Percentiles rank a stretch among this genome's conserved stretches.
Evolutionary conservation across 169 alveolate species (phyloP).

Genomic region (Pseudocohnilembus persalinus): DNA sequence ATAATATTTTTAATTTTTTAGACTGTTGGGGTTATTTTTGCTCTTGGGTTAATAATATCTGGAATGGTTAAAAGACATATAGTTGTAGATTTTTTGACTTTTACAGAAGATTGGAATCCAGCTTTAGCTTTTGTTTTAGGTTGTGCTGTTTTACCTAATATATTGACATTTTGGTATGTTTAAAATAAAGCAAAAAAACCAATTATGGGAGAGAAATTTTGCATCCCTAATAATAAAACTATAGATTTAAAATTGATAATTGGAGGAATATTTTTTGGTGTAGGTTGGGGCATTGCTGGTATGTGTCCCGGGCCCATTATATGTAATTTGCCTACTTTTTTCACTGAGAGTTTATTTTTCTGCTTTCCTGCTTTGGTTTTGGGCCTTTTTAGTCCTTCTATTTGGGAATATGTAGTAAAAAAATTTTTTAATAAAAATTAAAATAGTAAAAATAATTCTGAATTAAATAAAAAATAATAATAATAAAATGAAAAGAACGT

Average conservation of each 20-base stretch:
- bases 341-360: background rate
- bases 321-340: background rate
- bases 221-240: slow-evolving; percentile 50
- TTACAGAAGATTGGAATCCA: slow-evolving; percentile 73
- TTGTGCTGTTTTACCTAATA: slow-evolving; percentile 62
- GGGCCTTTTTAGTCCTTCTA: background rate
- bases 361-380: background rate
- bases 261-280: slow-evolving; percentile 81
- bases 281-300: slow-evolving; percentile 87
- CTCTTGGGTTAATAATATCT: slow-evolving; percentile 71
- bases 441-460: too few relatives aligned
- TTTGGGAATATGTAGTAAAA: background rate
- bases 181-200: slow-evolving; percentile 50
- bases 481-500: too few relatives aligned
- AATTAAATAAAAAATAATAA: too few relatives aligned
- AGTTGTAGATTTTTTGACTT: slow-evolving; percentile 62
- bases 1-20: slow-evolving; percentile 21
- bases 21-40: slow-evolving; percentile 68
- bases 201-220: slow-evolving; percentile 41
- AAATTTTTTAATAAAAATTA: too few relatives aligned
- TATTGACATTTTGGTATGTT: slow-evolving; percentile 58
- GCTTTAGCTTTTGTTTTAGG: slow-evolving; percentile 70
- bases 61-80: slow-evolving; percentile 80
- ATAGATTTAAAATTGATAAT: slow-evolving; percentile 56
- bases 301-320: slow-evolving; percentile 75